Evolutionary conservation across 495 filamentous ascomycete species (phyloP).

Genomic region (Penicillium odoratum): DNA sequence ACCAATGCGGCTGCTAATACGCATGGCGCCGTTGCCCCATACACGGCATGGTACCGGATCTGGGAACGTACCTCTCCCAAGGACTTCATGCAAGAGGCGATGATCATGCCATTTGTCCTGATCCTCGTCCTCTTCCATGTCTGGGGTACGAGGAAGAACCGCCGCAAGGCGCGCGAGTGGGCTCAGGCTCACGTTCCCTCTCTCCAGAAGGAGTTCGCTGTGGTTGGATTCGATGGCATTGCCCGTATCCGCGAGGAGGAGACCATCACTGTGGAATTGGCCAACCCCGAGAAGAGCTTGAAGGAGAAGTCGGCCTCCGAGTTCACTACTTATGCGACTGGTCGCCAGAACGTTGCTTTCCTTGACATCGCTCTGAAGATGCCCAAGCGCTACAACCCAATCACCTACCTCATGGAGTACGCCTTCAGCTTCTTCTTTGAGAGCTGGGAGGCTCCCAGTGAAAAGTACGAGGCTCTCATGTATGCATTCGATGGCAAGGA

Average conservation of each 20-base stretch:
- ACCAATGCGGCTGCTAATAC: slow-evolving; percentile 47
- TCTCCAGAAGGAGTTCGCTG: slow-evolving; percentile 79
- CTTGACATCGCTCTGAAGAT: slow-evolving; percentile 80
- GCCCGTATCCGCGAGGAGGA: slow-evolving; percentile 46
- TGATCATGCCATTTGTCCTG: slow-evolving; percentile 73
- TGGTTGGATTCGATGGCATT: slow-evolving; percentile 72
- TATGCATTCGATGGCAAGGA: slow-evolving; percentile 94
- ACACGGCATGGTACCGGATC: slow-evolving; percentile 94
- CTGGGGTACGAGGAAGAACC: slow-evolving; percentile 80
- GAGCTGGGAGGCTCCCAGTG: slow-evolving; percentile 62
- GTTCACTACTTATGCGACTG: slow-evolving; percentile 87
- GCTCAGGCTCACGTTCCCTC: slow-evolving; percentile 68
- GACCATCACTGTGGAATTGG: slow-evolving; percentile 38
- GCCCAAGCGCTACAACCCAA: slow-evolving; percentile 86
- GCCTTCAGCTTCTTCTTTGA: slow-evolving; percentile 77
- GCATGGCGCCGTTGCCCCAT: slow-evolving; percentile 54
- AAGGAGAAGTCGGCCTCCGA: slow-evolving; percentile 84
- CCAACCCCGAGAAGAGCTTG: slow-evolving; percentile 60
- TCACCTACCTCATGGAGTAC: slow-evolving; percentile 67
- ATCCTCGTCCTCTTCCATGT: slow-evolving; percentile 76
- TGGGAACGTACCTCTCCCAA: slow-evolving; percentile 79
- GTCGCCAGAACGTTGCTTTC: slow-evolving; percentile 90
- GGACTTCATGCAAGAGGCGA: slow-evolving; percentile 86
- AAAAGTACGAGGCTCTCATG: slow-evolving; percentile 69
- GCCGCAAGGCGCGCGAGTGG: slow-evolving; percentile 77